Evolutionary conservation across 192 early-diverging fungal species (phyloP).

Genomic region (Cetraspora pellucida): DNA sequence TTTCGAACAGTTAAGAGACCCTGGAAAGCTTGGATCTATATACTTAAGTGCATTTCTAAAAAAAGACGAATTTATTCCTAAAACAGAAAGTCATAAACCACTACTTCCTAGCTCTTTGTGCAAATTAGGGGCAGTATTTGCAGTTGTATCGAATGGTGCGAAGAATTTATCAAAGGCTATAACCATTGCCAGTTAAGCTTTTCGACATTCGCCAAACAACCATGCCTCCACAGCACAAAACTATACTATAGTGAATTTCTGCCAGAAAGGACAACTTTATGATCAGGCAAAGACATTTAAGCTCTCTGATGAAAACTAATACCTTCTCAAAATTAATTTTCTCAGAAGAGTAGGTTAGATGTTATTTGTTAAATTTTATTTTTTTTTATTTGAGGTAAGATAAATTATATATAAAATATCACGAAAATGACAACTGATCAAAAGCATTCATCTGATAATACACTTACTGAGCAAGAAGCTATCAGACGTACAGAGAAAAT

Average conservation of each 20-base stretch:
- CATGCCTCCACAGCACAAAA: neutral
- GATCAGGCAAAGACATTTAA: too few species aligned
- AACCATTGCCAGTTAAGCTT: neutral
- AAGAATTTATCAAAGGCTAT: conserved; percentile 9
- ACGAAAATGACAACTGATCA: conserved; percentile 11
- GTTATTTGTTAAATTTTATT: too few species aligned
- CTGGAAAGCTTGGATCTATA: neutral
- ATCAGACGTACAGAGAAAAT: conserved; percentile 1
- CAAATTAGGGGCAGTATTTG: neutral
- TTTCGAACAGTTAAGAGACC: neutral
- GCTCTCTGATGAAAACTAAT: too few species aligned
- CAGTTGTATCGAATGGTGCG: too few species aligned
- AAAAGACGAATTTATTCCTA: neutral
- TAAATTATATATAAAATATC: conserved; percentile 9
- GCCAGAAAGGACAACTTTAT: neutral
- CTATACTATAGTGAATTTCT: conserved; percentile 1
- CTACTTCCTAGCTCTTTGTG: conserved; percentile 3
- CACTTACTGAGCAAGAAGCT: neutral
- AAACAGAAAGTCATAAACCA: neutral
- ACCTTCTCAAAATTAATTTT: too few species aligned
- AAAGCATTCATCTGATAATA: conserved; percentile 4
- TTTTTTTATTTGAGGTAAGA: neutral
- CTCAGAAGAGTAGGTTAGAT: too few species aligned
- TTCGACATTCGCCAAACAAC: neutral
- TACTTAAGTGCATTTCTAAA: conserved; percentile 4